These are phyloP conservation scores for Calonectria honghensis DNA, from an alignment of 2,329 filamentous ascomycete species.

Conservation along the genomic window DNA sequence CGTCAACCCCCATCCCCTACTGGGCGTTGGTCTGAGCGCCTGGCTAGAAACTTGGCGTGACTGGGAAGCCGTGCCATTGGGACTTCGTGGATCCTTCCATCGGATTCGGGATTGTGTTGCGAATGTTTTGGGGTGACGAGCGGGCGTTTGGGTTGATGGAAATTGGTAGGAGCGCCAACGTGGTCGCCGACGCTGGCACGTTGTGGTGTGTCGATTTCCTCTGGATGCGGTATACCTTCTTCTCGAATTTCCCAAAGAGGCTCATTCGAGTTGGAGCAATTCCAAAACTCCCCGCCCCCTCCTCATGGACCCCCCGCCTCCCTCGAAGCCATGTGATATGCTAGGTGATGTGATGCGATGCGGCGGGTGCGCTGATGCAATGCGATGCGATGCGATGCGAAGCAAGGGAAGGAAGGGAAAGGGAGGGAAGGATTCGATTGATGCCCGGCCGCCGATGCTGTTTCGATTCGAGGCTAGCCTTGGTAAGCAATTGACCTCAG, in stretches of 20 bases:
- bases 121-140: constrained; percentile 23
- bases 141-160: constrained; percentile 23
- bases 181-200: constrained; percentile 17
- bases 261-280: constrained; percentile 22
- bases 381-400: constrained; percentile 16
- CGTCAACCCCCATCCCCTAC: constrained; percentile 6
- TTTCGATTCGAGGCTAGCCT: constrained; percentile 26
- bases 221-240: constrained; percentile 8
- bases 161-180: constrained; percentile 27
- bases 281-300: constrained; percentile 20
- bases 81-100: constrained; percentile 25
- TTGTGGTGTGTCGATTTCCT: constrained; percentile 25
- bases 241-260: constrained; percentile 23
- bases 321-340: constrained; percentile 18
- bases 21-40: constrained; percentile 21
- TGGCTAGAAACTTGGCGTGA: constrained; percentile 27
- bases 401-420: neutral
- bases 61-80: constrained; percentile 25
- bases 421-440: constrained; percentile 15
- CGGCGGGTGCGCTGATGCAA: neutral
- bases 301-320: constrained; percentile 6
- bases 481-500: constrained; percentile 12
- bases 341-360: constrained; percentile 11
- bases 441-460: constrained; percentile 7
- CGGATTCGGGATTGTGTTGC: constrained; percentile 22